phyloP scores from a whole-genome alignment of 768 basidiomycete genomes.

The Agrocybe praecox region DNA sequence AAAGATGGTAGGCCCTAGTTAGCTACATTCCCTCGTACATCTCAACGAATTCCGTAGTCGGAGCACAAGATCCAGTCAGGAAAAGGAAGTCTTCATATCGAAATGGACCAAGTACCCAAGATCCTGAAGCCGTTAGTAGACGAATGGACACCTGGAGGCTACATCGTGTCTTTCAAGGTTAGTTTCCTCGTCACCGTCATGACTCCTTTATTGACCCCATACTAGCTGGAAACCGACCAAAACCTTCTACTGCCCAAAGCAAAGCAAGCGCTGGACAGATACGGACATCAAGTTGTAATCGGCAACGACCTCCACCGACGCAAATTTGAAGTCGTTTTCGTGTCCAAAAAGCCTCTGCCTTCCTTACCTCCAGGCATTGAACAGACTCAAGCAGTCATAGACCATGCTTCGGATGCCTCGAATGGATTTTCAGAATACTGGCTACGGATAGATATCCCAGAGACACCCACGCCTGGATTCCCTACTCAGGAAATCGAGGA shows the following conservation, averaged over 20 bases:
- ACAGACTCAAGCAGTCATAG: conserved; percentile 6
- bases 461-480: conserved; percentile 32
- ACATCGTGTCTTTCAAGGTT: conserved; percentile 97
- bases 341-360: conserved; percentile 52
- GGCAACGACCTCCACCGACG: conserved; percentile 93
- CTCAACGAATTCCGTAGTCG: conserved; percentile 51
- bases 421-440: conserved; percentile 55
- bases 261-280: conserved; percentile 82
- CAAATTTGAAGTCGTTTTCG: conserved; percentile 92
- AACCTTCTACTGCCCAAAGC: conserved; percentile 89
- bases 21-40: neutral
- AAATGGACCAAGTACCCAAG: conserved; percentile 99
- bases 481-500: conserved; percentile 87
- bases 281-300: conserved; percentile 97
- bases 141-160: conserved; percentile 91
- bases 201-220: neutral
- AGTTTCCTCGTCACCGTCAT: conserved; percentile 2
- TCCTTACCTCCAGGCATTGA: conserved; percentile 18
- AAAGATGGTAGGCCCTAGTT: conserved; percentile 67
- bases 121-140: conserved; percentile 90
- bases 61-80: conserved; percentile 99
- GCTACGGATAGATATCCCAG: conserved; percentile 58
- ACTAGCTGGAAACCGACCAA: conserved; percentile 90
- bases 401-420: conserved; percentile 4
- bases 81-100: conserved; percentile 89